A percentile compares a stretch with the other conserved stretches of the same genome.
These are phyloP conservation scores for Leonotis leonurus DNA, from an alignment of 257 asterid species.

Conservation along the genomic window DNA sequence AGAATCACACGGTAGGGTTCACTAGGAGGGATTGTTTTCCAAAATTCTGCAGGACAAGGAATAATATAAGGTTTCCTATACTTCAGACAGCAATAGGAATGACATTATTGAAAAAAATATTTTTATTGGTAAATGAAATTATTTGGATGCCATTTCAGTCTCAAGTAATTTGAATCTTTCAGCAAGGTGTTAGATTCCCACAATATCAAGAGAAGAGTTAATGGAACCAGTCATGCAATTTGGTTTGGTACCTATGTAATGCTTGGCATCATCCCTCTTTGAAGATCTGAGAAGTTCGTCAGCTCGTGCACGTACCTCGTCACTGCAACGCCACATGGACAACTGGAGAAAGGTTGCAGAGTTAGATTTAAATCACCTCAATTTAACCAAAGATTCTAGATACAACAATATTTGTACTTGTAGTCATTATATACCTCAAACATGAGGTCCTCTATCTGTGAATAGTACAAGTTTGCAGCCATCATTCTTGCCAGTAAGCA, in stretches of 20 bases:
- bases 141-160: neutral
- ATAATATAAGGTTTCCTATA: neutral
- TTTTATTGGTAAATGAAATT: too few relatives aligned
- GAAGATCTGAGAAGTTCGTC: constrained; percentile 44
- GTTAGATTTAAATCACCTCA: neutral
- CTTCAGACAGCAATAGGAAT: neutral
- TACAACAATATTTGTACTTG: neutral
- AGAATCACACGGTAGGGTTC: constrained; percentile 66
- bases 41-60: constrained; percentile 36
- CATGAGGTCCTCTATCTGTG: constrained; percentile 93
- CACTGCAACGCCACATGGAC: constrained; percentile 66
- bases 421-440: constrained; percentile 58
- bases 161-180: neutral
- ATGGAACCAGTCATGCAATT: neutral
- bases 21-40: constrained; percentile 52
- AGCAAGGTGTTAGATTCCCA: neutral
- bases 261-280: constrained; percentile 48
- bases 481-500: constrained; percentile 57
- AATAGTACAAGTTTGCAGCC: constrained; percentile 73
- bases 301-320: constrained; percentile 49
- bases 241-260: constrained; percentile 40
- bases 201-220: neutral
- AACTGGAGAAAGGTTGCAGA: constrained; percentile 27
- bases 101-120: too few relatives aligned
- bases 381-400: neutral